A percentile compares a stretch with the other conserved stretches of the same genome.
Conservation (phyloP, 1,139 yeast species). For the Yamadazyma pseudoaaseri region DNA sequence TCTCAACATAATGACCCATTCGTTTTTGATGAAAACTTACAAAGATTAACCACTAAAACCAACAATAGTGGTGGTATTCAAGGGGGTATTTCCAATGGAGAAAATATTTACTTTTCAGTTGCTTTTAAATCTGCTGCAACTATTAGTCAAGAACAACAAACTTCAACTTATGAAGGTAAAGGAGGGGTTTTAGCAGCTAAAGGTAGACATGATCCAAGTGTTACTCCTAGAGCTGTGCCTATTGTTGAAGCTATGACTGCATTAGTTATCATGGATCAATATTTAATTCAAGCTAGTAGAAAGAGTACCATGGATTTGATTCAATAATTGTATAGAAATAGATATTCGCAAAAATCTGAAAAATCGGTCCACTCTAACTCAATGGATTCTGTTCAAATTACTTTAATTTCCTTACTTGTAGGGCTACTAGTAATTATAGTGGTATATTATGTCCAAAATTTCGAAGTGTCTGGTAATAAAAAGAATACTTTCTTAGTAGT, state of each 20-base stretch:
- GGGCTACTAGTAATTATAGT: conserved; percentile 24
- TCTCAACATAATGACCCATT: conserved; percentile 92
- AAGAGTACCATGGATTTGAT: conserved; percentile 35
- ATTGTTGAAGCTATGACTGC: conserved; percentile 99
- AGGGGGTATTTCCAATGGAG: conserved; percentile 98
- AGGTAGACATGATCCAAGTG: conserved; percentile 98
- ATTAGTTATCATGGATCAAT: conserved; percentile 81
- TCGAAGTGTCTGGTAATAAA: conserved; percentile 18
- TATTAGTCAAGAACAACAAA: conserved; percentile 86
- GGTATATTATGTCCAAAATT: conserved; percentile 25
- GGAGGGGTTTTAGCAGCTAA: conserved; percentile 89
- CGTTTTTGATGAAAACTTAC: conserved; percentile 50
- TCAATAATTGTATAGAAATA: not conserved
- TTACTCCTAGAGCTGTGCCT: conserved; percentile 97
- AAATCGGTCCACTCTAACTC: not conserved
- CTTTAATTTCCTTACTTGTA: conserved; percentile 20
- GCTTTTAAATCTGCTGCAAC: conserved; percentile 99
- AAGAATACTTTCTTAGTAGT: conserved; percentile 63
- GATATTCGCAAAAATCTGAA: not conserved
- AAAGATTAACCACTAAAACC: conserved; percentile 76
- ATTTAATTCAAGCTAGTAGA: conserved; percentile 83
- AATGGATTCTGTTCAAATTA: conserved; percentile 27
- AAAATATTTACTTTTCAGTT: conserved; percentile 86
- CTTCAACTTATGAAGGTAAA: conserved; percentile 84
- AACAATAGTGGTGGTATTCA: conserved; percentile 97